Evolutionary conservation across 2,329 filamentous ascomycete genomes (phyloP), one percentile per base, ranked within the genome.

Genomic region (Calonectria pauciramosa): DNA sequence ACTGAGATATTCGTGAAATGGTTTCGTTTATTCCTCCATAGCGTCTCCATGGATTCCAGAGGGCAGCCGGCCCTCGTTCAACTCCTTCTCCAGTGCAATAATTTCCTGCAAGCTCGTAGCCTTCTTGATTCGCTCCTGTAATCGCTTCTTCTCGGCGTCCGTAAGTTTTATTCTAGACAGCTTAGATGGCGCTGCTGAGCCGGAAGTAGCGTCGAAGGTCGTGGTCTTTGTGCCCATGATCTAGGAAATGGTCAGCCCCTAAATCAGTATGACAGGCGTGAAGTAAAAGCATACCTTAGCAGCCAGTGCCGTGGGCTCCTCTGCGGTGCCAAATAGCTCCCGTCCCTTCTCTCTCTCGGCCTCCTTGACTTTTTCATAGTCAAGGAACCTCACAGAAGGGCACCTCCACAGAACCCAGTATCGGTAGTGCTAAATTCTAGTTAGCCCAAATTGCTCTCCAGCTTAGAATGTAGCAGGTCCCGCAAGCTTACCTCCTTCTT

Each of bases 21-120:
- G 30, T 36, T 70, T 64, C 60, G 41, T 67, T 82, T 84, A 93
- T 81, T 93, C 91, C 85, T 93, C 91, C 92, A 93, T 93, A 18
- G 85, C 86, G 59, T 87, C 88, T 44, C 86, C 82, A 44, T 91
- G 88, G 38, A 93, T 90, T 34, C 93, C 94, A 41, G 90, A 89
- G 3, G 96, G 96, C 84, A 99, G 90, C 82, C 94, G 90, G 2
- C 97, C 97, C 85, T 99, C 96, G 76, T 95, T 94, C 78, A 99
- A 87, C 85, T 97, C 95, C 88, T 96, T 98, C 88, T 99, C 97
- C 83, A 99, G 85, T 79, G 92, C 90, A 72, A 95, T 93, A 83
- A 99, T 97, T 87, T 99, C 97, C 79, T 96, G 94, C 82, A 99
- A 85, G 82, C 94, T 98, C 84, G 94, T 96, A 8, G 97, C 96